Evolutionary conservation across 2,329 filamentous ascomycete species (phyloP).

Genomic region (Fusarium miscanthi): DNA sequence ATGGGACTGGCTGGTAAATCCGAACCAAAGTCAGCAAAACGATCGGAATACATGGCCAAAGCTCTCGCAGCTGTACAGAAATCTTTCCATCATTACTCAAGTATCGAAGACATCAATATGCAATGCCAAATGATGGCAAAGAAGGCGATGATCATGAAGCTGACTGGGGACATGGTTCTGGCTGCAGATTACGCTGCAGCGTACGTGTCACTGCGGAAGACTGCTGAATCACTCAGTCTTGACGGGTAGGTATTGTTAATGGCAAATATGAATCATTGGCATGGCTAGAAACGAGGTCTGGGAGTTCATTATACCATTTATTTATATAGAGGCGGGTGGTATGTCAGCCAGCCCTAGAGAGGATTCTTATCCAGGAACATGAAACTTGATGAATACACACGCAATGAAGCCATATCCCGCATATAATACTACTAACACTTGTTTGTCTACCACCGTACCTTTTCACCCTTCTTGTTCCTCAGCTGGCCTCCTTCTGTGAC

Average conservation of each 20-base stretch:
- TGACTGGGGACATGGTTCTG: slow-evolving; percentile 71
- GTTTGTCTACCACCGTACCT: slow-evolving; percentile 51
- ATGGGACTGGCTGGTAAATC: slow-evolving; percentile 78
- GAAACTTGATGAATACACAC: slow-evolving; percentile 13
- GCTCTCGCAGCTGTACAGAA: slow-evolving; percentile 71
- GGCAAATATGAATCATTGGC: background rate
- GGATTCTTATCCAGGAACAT: slow-evolving; percentile 1
- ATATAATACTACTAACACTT: background rate
- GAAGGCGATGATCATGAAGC: slow-evolving; percentile 80
- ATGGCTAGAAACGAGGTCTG: background rate
- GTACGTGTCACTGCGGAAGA: slow-evolving; percentile 68
- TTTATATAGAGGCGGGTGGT: slow-evolving; percentile 28
- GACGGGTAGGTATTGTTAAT: slow-evolving; percentile 26
- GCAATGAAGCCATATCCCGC: background rate
- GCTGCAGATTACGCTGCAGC: slow-evolving; percentile 75
- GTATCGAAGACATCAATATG: slow-evolving; percentile 71
- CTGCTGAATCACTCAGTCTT: slow-evolving; percentile 47
- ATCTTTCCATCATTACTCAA: slow-evolving; percentile 72
- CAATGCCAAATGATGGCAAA: slow-evolving; percentile 85
- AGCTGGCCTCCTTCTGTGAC: slow-evolving; percentile 44
- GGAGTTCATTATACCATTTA: slow-evolving; percentile 20
- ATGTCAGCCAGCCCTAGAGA: background rate
- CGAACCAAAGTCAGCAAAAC: slow-evolving; percentile 55
- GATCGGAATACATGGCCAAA: slow-evolving; percentile 67
- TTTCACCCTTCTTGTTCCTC: slow-evolving; percentile 53